Conservation (phyloP, 164 flowering plant species). For the Magnolia kwangsiensis region DNA sequence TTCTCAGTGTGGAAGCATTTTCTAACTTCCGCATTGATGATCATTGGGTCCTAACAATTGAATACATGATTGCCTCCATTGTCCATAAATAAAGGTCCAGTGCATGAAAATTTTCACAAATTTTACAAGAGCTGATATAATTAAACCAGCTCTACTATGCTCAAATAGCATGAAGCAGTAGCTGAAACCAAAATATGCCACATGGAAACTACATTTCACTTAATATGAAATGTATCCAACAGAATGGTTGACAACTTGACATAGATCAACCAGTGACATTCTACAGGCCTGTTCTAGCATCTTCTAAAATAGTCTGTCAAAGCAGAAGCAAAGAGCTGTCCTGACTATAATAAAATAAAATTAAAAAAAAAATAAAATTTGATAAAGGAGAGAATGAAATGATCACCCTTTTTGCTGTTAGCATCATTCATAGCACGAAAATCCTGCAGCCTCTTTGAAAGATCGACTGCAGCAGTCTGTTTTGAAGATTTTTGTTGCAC, state of each 20-base stretch:
- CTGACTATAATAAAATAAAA: background rate
- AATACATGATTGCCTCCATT: background rate
- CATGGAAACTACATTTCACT: background rate
- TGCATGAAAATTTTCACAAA: background rate
- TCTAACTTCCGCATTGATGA: background rate
- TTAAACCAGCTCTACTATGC: background rate
- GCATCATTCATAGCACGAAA: slow-evolving; percentile 58
- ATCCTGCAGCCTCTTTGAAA: slow-evolving; percentile 75
- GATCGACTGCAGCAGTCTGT: slow-evolving; percentile 75
- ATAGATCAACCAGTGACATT: too few relatives aligned
- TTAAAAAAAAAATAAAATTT: too few relatives aligned
- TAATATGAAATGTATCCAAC: background rate
- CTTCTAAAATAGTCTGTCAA: background rate
- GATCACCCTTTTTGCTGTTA: slow-evolving; percentile 64
- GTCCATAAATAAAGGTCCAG: background rate
- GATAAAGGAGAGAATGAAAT: background rate
- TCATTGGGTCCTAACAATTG: background rate
- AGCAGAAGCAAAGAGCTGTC: background rate
- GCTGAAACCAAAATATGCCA: background rate
- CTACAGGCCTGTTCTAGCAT: too few relatives aligned
- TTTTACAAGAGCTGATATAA: background rate
- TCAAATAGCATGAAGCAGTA: background rate
- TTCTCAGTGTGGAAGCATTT: too few relatives aligned
- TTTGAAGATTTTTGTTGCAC: slow-evolving; percentile 49
- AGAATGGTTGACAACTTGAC: too few relatives aligned